Conservation (phyloP, 148 eudicot genomes). For the Fallopia convolvulus region DNA sequence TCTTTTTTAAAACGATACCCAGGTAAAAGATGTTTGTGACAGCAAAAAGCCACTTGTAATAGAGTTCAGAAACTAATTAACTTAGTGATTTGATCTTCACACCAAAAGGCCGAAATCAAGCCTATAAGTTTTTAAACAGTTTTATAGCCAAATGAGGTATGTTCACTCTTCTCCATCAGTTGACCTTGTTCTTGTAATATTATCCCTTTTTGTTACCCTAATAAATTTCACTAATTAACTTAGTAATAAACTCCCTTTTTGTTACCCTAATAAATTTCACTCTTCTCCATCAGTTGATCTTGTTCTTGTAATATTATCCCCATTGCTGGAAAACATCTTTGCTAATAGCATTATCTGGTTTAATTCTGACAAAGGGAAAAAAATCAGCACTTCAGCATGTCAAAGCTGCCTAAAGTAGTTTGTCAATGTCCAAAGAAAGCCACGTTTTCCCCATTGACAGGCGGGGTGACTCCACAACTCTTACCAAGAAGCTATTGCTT, state of each 20-base stretch:
- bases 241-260: neutral
- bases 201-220: neutral
- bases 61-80: neutral
- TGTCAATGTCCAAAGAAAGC: neutral
- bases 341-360: neutral
- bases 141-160: neutral
- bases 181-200: too few relatives aligned
- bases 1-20: neutral
- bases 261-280: neutral
- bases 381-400: neutral
- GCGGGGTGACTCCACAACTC: neutral
- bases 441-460: neutral
- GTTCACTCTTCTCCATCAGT: too few relatives aligned
- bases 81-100: neutral
- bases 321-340: neutral
- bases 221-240: neutral
- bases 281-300: neutral
- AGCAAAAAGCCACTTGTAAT: neutral
- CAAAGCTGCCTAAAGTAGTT: neutral
- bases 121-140: neutral
- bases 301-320: conserved; percentile 1
- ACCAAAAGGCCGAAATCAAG: neutral
- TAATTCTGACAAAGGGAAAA: neutral
- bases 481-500: neutral
- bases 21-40: neutral